Percentiles rank a stretch among this genome's conserved stretches.
Evolutionary conservation across 331 rosid species (phyloP).

Genomic region (Malus hybrid): DNA sequence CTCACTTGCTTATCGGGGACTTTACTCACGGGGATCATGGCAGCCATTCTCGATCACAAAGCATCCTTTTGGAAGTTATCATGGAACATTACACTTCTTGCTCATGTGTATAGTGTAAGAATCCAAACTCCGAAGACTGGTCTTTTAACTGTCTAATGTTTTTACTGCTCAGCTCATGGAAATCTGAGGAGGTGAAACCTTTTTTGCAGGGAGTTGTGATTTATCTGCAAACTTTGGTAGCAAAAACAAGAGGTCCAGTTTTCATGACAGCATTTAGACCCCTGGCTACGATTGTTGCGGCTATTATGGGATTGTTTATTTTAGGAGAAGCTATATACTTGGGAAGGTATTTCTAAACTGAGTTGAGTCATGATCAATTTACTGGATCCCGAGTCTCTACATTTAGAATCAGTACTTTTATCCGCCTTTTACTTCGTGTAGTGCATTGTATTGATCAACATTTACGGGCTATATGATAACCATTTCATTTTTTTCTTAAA

Average conservation of each 20-base stretch:
- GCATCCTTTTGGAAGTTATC: slow-evolving; percentile 24
- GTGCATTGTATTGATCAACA: no score
- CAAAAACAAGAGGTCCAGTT: slow-evolving; percentile 19
- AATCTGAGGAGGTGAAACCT: neutral
- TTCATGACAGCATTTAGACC: slow-evolving; percentile 23
- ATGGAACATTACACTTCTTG: slow-evolving; percentile 21
- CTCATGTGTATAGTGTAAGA: slow-evolving; percentile 16
- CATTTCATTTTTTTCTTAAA: no score
- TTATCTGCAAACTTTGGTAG: slow-evolving; percentile 8
- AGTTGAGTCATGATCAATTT: neutral
- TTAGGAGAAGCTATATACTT: slow-evolving; percentile 16
- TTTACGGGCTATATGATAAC: no score
- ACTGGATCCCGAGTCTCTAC: neutral
- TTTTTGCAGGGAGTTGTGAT: slow-evolving; percentile 4
- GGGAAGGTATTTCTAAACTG: slow-evolving; percentile 10
- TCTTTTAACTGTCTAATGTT: neutral
- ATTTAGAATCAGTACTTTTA: no score
- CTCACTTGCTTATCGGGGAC: slow-evolving; percentile 16
- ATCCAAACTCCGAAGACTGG: neutral
- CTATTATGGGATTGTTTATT: slow-evolving; percentile 8
- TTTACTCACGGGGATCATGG: slow-evolving; percentile 12
- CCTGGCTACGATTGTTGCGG: slow-evolving; percentile 2
- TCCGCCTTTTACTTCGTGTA: no score
- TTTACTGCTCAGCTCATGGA: neutral
- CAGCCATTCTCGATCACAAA: slow-evolving; percentile 17